A percentile compares a stretch with the other conserved stretches of the same genome.
Evolutionary conservation across 2,329 filamentous ascomycete species (phyloP).

Genomic region (Amesomyces nigricolor): DNA sequence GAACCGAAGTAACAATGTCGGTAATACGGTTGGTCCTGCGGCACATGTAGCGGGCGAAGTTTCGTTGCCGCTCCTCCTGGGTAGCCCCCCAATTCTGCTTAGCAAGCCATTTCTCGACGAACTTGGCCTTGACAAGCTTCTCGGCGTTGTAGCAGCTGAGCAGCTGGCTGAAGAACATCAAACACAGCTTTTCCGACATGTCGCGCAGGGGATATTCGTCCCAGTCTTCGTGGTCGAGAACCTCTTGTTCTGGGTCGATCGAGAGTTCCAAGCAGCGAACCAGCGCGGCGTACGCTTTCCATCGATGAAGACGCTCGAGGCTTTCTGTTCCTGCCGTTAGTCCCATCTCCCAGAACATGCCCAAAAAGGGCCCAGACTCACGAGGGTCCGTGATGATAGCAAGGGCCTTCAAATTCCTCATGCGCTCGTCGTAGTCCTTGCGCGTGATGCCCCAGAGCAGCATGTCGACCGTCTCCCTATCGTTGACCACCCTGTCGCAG

Average conservation of each 20-base stretch:
- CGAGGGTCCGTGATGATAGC: conserved; percentile 49
- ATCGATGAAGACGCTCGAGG: conserved; percentile 44
- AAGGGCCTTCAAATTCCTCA: conserved; percentile 51
- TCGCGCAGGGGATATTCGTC: conserved; percentile 60
- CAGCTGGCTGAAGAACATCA: conserved; percentile 53
- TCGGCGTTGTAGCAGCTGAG: conserved; percentile 54
- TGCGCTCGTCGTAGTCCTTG: conserved; percentile 53
- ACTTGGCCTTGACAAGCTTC: conserved; percentile 55
- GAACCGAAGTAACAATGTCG: conserved; percentile 47
- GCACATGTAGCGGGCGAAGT: conserved; percentile 48
- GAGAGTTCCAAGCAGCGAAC: conserved; percentile 56
- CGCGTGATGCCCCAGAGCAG: conserved; percentile 55
- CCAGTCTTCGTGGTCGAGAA: conserved; percentile 50
- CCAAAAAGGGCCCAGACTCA: conserved; percentile 24
- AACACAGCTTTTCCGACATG: conserved; percentile 54
- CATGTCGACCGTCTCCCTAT: conserved; percentile 43
- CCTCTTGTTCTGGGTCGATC: conserved; percentile 46
- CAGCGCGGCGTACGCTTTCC: conserved; percentile 49
- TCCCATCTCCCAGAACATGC: conserved; percentile 18
- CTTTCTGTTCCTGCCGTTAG: conserved; percentile 32
- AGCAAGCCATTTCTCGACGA: conserved; percentile 69
- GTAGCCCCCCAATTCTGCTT: conserved; percentile 63
- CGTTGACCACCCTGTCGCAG: conserved; percentile 54
- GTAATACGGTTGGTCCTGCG: conserved; percentile 48
- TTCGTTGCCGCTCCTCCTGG: conserved; percentile 46